phyloP scores from a whole-genome alignment of 129 eudicot species.

The Flaveria sonorensis region DNA sequence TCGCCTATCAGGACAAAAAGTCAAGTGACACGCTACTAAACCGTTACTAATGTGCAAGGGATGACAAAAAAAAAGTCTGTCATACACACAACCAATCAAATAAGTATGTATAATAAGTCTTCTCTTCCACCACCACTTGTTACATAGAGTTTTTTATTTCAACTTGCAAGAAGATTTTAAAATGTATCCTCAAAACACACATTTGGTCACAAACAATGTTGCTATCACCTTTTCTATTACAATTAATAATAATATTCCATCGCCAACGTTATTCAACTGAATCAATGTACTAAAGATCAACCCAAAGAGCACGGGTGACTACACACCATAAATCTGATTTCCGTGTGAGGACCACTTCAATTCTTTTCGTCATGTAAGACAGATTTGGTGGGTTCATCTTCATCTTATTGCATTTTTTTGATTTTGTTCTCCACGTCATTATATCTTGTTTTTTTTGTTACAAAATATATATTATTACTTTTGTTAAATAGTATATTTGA shows the following conservation, averaged over 20 bases:
- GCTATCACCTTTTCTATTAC: too few relatives aligned
- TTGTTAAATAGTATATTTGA: too few relatives aligned
- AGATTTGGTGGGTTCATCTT: constrained; percentile 8
- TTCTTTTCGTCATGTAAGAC: neutral
- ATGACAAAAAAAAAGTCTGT: neutral
- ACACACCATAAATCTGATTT: constrained; percentile 3
- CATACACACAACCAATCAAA: neutral
- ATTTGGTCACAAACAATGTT: too few relatives aligned
- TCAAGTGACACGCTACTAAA: neutral
- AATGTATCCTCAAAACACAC: too few relatives aligned
- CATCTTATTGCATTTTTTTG: neutral
- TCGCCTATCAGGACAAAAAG: neutral
- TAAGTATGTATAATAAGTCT: neutral
- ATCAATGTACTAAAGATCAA: neutral
- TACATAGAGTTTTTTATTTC: too few relatives aligned
- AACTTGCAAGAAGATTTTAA: too few relatives aligned
- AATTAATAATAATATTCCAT: too few relatives aligned
- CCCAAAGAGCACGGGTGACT: neutral
- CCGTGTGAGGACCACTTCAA: constrained; percentile 9
- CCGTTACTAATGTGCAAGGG: neutral
- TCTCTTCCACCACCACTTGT: neutral
- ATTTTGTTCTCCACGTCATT: neutral
- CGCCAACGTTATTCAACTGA: too few relatives aligned
- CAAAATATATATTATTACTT: neutral
- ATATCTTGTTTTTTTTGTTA: neutral